Percentiles rank a stretch among this genome's conserved stretches.
These are phyloP conservation scores for Aspergillus fumigatus DNA, from an alignment of 2,329 filamentous ascomycete genomes.

Conservation along the genomic window DNA sequence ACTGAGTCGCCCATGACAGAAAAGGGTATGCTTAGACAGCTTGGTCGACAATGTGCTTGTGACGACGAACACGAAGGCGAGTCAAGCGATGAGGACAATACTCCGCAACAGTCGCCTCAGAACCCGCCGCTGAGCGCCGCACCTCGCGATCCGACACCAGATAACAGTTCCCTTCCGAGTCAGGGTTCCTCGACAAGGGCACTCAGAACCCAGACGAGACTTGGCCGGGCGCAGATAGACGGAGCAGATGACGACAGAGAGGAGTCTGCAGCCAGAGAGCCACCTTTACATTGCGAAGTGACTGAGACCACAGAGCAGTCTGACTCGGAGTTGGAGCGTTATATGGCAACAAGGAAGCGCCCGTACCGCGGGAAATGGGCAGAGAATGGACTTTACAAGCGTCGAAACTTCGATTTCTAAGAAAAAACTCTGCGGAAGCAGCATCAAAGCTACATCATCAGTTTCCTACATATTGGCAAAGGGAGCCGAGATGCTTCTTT, in stretches of 20 bases:
- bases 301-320: background rate
- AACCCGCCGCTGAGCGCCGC: background rate
- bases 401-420: background rate
- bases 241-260: background rate
- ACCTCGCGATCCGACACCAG: background rate
- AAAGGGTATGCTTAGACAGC: conserved; percentile 5
- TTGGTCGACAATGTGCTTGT: conserved; percentile 16
- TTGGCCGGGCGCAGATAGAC: background rate
- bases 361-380: background rate
- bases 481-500: no score
- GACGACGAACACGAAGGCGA: background rate
- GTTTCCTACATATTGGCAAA: background rate
- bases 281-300: background rate
- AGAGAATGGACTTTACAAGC: background rate
- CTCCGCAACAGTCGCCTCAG: background rate
- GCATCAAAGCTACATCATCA: background rate
- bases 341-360: background rate
- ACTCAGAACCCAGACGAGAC: background rate
- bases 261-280: background rate
- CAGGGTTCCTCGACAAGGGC: background rate
- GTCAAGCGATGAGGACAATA: background rate
- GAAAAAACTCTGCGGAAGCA: background rate
- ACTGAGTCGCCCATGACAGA: conserved; percentile 4
- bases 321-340: background rate
- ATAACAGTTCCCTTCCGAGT: background rate